phyloP scores from a whole-genome alignment of 2,329 filamentous ascomycete species.

The Emergomyces africanus region DNA sequence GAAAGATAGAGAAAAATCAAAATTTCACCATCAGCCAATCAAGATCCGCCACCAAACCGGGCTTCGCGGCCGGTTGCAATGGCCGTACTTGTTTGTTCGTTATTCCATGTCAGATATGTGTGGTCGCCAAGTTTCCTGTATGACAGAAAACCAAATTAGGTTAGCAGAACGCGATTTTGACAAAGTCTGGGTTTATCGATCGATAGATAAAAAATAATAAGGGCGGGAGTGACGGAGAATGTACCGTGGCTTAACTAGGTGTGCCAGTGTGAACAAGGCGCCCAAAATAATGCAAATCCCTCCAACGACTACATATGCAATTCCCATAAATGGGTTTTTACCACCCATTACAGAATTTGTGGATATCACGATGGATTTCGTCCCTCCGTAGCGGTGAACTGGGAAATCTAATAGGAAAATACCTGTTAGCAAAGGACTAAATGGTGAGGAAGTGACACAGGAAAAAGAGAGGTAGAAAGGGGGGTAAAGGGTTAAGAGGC shows the following conservation, averaged over 20 bases:
- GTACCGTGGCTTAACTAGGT: slow-evolving; percentile 81
- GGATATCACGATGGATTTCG: slow-evolving; percentile 79
- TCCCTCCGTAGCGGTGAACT: slow-evolving; percentile 65
- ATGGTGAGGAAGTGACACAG: background rate
- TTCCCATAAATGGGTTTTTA: slow-evolving; percentile 89
- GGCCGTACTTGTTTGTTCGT: slow-evolving; percentile 47
- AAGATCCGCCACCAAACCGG: slow-evolving; percentile 17
- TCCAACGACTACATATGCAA: slow-evolving; percentile 88
- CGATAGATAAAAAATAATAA: background rate
- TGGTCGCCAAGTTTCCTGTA: slow-evolving; percentile 90
- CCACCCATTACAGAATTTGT: slow-evolving; percentile 89
- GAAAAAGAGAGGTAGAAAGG: slow-evolving; percentile 24
- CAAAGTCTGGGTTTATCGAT: background rate
- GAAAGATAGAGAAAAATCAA: background rate
- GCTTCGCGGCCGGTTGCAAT: slow-evolving; percentile 47
- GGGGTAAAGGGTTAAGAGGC: slow-evolving; percentile 10
- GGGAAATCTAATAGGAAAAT: slow-evolving; percentile 55
- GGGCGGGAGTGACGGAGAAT: slow-evolving; percentile 15
- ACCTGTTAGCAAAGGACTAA: slow-evolving; percentile 5
- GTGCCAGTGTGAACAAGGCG: slow-evolving; percentile 73
- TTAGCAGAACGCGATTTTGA: background rate
- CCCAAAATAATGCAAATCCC: slow-evolving; percentile 86
- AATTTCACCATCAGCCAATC: background rate
- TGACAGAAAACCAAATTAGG: background rate
- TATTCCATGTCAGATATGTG: slow-evolving; percentile 95